Evolutionary conservation across 208 protist species (phyloP), one percentile per base, ranked within the genome.

Genomic region (Leishmania mexicana): DNA sequence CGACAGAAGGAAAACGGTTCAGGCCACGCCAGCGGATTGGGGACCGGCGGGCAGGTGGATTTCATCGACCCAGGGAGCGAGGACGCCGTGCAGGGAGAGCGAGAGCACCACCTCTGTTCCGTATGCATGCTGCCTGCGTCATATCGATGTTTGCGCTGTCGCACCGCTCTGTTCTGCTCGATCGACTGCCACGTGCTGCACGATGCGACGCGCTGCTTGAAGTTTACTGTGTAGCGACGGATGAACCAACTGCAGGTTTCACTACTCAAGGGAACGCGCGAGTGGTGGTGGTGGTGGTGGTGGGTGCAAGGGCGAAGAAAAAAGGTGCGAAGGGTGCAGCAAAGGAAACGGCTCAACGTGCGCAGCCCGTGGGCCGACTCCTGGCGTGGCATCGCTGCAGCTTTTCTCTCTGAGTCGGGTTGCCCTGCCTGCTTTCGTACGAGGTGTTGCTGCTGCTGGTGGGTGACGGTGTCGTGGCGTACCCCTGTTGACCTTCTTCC

Each of bases 161-260:
- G 88, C 15, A 78, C 75, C 60, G 89, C 90, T 7, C 78, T 94
- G n/a, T 94, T 95, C 80, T 96, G 93, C 81, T 96, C 92, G 1
- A 89, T 91, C 42, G 85, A 93, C 40, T 96, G 93, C 81, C 90
- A 95, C 75, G 92, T 91, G 19, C 53, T 89, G n/a, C 93, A 96
- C 76, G 90, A 96, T 24, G 89, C 91, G 7, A 96, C 92, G 28
- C 85, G 93, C 35, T 96, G 93, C 72, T 82, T 95, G 71, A 96
- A 96, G 85, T 96, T 90, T 62, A 95, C 89, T 11, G 88, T 92
- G 42, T 96, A 78, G 86, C 35, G 38, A 10, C 57, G 21, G 62
- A 49, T 35, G 40, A 72, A 75, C 31, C 38, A 53, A 70, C 17
- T 21, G n/a, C 53, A 79, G 35, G 40, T 7, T 67, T 67, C 11